Evolutionary conservation across 192 early-diverging fungal species (phyloP).

Genomic region (Coemansia sp.): DNA sequence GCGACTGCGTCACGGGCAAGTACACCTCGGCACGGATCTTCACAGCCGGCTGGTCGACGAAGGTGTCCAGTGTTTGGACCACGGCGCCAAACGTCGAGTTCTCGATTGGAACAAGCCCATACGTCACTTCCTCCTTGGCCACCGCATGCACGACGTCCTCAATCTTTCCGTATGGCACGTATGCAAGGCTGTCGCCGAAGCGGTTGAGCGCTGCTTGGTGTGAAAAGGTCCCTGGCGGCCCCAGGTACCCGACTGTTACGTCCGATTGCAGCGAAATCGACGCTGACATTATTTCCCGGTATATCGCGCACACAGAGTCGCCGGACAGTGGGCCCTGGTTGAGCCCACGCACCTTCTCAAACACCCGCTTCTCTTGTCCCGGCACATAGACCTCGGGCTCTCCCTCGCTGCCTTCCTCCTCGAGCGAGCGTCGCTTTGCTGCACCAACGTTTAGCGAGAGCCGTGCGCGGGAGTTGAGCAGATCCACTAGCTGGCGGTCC

Average conservation of each 20-base stretch:
- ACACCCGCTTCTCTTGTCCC: constrained; percentile 73
- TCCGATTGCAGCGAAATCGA: constrained; percentile 81
- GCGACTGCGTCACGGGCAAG: constrained; percentile 77
- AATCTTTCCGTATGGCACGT: constrained; percentile 67
- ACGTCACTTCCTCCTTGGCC: constrained; percentile 71
- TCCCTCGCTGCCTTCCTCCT: constrained; percentile 42
- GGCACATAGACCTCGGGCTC: constrained; percentile 73
- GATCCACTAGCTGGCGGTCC: constrained; percentile 69
- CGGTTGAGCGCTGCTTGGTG: constrained; percentile 80
- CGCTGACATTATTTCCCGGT: constrained; percentile 85
- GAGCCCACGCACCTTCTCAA: constrained; percentile 66
- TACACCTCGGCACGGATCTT: constrained; percentile 80
- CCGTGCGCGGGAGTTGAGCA: constrained; percentile 81
- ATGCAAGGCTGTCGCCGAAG: constrained; percentile 79
- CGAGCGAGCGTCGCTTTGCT: constrained; percentile 58
- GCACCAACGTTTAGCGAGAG: constrained; percentile 79
- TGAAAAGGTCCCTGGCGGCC: constrained; percentile 86
- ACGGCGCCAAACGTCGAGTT: constrained; percentile 92
- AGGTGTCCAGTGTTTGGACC: constrained; percentile 77
- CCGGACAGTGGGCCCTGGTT: constrained; percentile 79
- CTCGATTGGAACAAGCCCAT: constrained; percentile 93
- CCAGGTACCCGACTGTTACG: constrained; percentile 84
- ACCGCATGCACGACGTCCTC: constrained; percentile 80
- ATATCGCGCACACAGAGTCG: constrained; percentile 68
- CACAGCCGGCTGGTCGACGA: constrained; percentile 59